Conservation (phyloP, 1,284 basidiomycete species). For the Leccinum cinnamomeum region DNA sequence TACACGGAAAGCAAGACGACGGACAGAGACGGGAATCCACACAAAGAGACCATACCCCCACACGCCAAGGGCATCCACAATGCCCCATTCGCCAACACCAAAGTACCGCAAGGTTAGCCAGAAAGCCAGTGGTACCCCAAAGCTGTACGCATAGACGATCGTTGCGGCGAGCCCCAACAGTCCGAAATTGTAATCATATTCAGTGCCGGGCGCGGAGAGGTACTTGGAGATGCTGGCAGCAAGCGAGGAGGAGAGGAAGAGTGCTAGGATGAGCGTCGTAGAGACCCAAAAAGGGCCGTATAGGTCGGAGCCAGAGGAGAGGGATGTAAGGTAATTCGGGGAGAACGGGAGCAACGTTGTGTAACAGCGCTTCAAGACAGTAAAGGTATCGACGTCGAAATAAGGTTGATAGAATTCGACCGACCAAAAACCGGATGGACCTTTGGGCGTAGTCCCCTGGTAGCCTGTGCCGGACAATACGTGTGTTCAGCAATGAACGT, state of each 20-base stretch:
- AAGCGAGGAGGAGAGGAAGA: constrained; percentile 90
- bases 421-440: constrained; percentile 64
- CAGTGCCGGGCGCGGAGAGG: constrained; percentile 57
- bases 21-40: constrained; percentile 77
- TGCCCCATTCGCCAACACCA: constrained; percentile 82
- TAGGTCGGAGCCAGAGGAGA: constrained; percentile 68
- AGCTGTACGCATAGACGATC: constrained; percentile 83
- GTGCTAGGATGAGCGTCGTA: constrained; percentile 86
- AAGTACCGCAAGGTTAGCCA: constrained; percentile 82
- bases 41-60: constrained; percentile 78
- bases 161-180: constrained; percentile 80
- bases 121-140: constrained; percentile 75
- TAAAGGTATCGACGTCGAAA: constrained; percentile 80
- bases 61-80: constrained; percentile 74
- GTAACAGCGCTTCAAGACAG: constrained; percentile 69
- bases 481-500: background rate
- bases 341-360: constrained; percentile 67
- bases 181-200: constrained; percentile 81
- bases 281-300: constrained; percentile 96
- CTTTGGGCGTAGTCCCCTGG: constrained; percentile 42
- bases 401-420: constrained; percentile 79
- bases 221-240: constrained; percentile 82
- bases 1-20: constrained; percentile 25
- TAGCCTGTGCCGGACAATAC: constrained; percentile 43
- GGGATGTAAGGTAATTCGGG: constrained; percentile 55